Evolutionary conservation across 2,329 filamentous ascomycete genomes (phyloP).

Genomic region (Aspergillus novofumigatus): DNA sequence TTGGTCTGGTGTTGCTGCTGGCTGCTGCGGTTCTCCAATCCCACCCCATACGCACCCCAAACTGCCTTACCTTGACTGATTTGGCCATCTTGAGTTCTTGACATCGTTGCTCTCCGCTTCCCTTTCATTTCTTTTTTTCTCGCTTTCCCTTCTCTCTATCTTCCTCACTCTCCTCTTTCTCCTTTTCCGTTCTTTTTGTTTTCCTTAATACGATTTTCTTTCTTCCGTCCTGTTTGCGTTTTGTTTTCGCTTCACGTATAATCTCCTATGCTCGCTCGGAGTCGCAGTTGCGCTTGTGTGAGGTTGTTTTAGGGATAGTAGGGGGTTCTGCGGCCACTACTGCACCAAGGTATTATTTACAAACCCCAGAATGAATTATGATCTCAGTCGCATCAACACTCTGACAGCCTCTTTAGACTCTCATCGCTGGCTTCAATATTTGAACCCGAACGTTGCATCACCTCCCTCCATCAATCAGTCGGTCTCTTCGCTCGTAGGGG

Average conservation of each 20-base stretch:
- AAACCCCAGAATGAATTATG: neutral
- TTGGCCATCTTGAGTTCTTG: neutral
- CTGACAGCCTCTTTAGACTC: neutral
- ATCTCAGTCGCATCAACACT: neutral
- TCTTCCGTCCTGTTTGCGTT: conserved; percentile 11
- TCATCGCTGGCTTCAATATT: neutral
- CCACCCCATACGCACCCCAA: neutral
- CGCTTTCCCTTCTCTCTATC: conserved; percentile 8
- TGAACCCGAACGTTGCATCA: conserved; percentile 3
- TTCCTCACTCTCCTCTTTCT: conserved; percentile 5
- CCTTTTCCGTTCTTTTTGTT: neutral
- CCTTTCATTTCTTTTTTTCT: conserved; percentile 1
- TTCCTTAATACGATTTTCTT: conserved; percentile 9
- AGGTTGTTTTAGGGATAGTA: conserved; percentile 12
- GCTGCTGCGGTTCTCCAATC: conserved; percentile 8
- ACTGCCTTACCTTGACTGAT: neutral
- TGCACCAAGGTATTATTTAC: neutral
- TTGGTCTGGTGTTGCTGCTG: conserved; percentile 9
- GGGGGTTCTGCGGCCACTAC: neutral
- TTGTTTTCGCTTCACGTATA: conserved; percentile 6
- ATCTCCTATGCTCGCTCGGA: conserved; percentile 15
- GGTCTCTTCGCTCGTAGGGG: neutral
- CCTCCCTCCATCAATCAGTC: neutral
- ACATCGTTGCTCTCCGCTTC: neutral
- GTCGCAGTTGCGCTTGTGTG: conserved; percentile 10